Evolutionary conservation across 495 filamentous ascomycete species (phyloP).

Genomic region (Lindgomyces ingoldianus): DNA sequence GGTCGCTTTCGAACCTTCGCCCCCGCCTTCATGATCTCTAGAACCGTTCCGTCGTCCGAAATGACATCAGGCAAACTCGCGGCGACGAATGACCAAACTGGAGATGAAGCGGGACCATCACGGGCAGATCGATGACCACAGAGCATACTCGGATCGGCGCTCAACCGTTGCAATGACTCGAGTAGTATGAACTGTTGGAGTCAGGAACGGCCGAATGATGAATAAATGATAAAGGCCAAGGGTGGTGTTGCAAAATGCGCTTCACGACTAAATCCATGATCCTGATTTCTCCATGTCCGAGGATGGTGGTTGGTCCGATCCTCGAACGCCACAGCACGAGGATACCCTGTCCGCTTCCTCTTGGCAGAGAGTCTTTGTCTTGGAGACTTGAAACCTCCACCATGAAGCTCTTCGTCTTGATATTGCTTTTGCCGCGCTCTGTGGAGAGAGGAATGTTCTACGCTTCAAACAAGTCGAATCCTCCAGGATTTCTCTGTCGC

Average conservation of each 20-base stretch:
- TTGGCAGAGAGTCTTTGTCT: conserved; percentile 1
- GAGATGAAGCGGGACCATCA: neutral
- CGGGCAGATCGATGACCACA: neutral
- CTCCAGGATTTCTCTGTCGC: too few relatives aligned
- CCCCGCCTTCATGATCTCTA: conserved; percentile 18
- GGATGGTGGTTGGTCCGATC: conserved; percentile 22
- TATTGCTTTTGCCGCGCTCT: conserved; percentile 8
- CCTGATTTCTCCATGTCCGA: neutral
- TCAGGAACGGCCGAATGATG: neutral
- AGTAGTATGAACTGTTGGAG: conserved; percentile 10
- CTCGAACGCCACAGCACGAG: conserved; percentile 19
- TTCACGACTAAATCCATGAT: neutral
- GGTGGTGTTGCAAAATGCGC: too few relatives aligned
- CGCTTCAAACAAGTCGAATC: too few relatives aligned
- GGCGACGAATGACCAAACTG: neutral
- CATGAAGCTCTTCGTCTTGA: neutral
- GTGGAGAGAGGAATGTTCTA: too few relatives aligned
- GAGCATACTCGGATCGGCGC: neutral
- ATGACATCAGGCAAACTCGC: conserved; percentile 7
- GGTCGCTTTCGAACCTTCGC: neutral
- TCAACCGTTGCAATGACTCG: conserved; percentile 5
- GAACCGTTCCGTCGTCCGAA: conserved; percentile 18
- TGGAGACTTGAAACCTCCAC: neutral
- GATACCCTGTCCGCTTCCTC: neutral
- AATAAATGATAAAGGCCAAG: neutral